Percentiles rank a stretch among this genome's conserved stretches.
Conservation (phyloP, 441 rosid species). For the Lepidium campestre region DNA sequence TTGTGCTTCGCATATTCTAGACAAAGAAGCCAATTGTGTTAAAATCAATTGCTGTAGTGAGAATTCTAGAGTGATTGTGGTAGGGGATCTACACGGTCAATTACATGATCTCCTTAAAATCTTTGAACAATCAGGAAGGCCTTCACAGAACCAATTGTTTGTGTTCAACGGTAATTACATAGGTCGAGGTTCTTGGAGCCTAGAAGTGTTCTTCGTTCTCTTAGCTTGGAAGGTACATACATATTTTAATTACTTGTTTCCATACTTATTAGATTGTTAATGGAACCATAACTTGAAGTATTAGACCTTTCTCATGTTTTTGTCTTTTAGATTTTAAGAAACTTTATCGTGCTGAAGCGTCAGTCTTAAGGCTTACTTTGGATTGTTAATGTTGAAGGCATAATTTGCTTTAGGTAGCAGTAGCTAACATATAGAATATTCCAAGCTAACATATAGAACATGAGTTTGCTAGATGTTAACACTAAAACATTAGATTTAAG, state of each 20-base stretch:
- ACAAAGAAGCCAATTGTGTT: conserved; percentile 34
- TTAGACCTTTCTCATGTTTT: not conserved
- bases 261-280: not conserved
- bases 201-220: conserved; percentile 35
- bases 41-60: conserved; percentile 15
- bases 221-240: conserved; percentile 43
- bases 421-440: not conserved
- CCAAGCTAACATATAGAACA: not conserved
- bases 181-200: conserved; percentile 36
- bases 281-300: not conserved
- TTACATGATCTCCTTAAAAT: conserved; percentile 36
- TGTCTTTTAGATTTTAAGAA: not conserved
- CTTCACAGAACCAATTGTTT: conserved; percentile 30
- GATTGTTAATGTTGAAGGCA: not conserved
- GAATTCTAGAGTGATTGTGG: conserved; percentile 30
- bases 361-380: not conserved
- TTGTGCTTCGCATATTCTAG: conserved; percentile 29
- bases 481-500: not conserved
- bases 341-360: not conserved
- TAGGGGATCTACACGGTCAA: conserved; percentile 39
- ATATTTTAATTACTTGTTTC: not conserved
- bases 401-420: not conserved
- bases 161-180: conserved; percentile 39
- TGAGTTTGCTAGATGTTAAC: not conserved
- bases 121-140: conserved; percentile 35